Percentiles rank a stretch among this genome's conserved stretches.
Conservation (phyloP, 148 eudicot species). For the Fallopia convolvulus region DNA sequence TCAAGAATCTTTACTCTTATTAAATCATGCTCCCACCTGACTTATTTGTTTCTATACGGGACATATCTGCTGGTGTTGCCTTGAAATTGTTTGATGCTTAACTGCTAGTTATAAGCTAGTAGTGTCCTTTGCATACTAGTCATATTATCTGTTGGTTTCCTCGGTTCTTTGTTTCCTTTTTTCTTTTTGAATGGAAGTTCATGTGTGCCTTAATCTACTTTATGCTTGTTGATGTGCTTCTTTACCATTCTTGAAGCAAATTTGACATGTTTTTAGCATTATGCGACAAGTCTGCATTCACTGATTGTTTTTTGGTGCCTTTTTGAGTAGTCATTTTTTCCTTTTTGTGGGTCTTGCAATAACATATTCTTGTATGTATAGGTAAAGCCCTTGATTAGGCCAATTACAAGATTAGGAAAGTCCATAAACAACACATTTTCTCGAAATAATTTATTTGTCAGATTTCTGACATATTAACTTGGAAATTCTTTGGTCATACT, state of each 20-base stretch:
- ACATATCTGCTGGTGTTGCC: neutral
- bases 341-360: neutral
- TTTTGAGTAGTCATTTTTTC: neutral
- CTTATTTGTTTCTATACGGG: neutral
- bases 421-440: neutral
- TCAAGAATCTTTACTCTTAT: conserved; percentile 4
- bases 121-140: conserved; percentile 2
- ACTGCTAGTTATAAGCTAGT: neutral
- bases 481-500: conserved; percentile 35
- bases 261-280: neutral
- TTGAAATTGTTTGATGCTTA: conserved; percentile 8
- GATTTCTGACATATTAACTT: conserved; percentile 36
- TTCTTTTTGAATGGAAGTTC: too few relatives aligned
- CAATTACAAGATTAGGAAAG: conserved; percentile 19
- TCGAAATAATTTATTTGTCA: conserved; percentile 16
- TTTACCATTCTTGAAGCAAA: neutral
- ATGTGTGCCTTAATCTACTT: neutral
- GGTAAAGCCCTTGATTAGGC: conserved; percentile 8
- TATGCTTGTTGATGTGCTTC: neutral
- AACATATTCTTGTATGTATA: neutral
- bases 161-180: too few relatives aligned
- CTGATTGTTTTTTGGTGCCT: neutral
- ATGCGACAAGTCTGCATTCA: neutral
- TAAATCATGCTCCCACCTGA: conserved; percentile 1
- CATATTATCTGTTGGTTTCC: neutral